Evolutionary conservation across 225 moss, liverwort and hornwort species (phyloP).

Genomic region (Rhytidiadelphus loreus): DNA sequence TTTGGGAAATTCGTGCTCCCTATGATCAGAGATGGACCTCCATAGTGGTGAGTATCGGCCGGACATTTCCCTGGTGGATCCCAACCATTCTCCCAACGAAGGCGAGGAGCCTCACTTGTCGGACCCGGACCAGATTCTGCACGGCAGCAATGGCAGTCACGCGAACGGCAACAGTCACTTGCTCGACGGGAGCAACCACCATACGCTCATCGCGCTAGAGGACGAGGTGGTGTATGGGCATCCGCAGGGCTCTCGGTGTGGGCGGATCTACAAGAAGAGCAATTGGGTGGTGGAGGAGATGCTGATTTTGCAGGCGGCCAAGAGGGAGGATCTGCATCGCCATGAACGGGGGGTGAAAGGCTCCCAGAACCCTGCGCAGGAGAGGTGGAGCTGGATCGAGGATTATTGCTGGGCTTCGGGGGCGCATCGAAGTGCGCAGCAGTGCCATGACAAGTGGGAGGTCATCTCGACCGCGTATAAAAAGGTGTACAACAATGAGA

Average conservation of each 20-base stretch:
- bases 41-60: conserved; percentile 34
- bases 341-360: conserved; percentile 42
- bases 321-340: conserved; percentile 58
- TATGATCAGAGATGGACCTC: conserved; percentile 43
- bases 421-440: conserved; percentile 63
- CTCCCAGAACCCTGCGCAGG: conserved; percentile 48
- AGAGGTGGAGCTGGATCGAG: conserved; percentile 79
- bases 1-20: not conserved
- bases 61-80: conserved; percentile 45
- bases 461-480: conserved; percentile 61
- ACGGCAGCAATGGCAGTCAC: conserved; percentile 29
- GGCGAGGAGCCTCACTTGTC: conserved; percentile 23
- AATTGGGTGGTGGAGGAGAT: conserved; percentile 74
- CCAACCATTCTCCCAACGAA: conserved; percentile 16
- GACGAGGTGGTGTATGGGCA: conserved; percentile 43
- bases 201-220: conserved; percentile 18
- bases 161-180: conserved; percentile 20
- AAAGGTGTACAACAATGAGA: conserved; percentile 63
- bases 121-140: conserved; percentile 34
- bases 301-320: conserved; percentile 61
- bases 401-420: conserved; percentile 59
- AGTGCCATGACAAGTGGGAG: conserved; percentile 89
- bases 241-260: conserved; percentile 39
- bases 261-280: conserved; percentile 65
- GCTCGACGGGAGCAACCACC: conserved; percentile 12